Evolutionary conservation across 371 early-diverging fungal species (phyloP).

Genomic region (Parasitella parasitica): DNA sequence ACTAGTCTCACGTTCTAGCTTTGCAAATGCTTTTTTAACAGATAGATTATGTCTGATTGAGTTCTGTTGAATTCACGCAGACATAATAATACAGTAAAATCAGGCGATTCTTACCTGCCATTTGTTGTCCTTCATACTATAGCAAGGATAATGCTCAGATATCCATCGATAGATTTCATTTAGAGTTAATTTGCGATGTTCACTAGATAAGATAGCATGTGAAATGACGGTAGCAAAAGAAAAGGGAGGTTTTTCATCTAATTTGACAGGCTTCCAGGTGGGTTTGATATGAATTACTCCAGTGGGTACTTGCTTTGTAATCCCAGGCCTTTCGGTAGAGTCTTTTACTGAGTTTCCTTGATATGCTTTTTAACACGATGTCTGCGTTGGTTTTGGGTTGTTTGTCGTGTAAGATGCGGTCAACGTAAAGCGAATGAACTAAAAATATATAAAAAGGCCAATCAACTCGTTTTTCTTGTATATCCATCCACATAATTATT

Average conservation of each 20-base stretch:
- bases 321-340: background rate
- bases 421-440: too few species aligned
- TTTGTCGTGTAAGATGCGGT: too few species aligned
- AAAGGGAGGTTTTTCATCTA: conserved; percentile 76
- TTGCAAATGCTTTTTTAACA: conserved; percentile 63
- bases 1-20: conserved; percentile 75
- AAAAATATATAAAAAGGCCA: too few species aligned
- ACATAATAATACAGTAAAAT: background rate
- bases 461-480: too few species aligned
- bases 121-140: conserved; percentile 66
- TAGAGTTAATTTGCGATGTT: conserved; percentile 76
- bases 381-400: too few species aligned
- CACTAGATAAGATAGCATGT: conserved; percentile 80
- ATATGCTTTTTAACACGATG: too few species aligned
- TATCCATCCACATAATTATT: background rate
- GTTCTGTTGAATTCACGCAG: background rate
- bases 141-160: conserved; percentile 76
- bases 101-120: conserved; percentile 72
- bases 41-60: conserved; percentile 89
- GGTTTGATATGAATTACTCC: conserved; percentile 31
- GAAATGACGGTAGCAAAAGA: conserved; percentile 93
- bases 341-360: too few species aligned
- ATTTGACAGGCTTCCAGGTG: conserved; percentile 44
- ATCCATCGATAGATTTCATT: conserved; percentile 94
- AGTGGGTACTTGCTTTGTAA: conserved; percentile 3